Conservation (phyloP, 176 grass and related monocot species). For the Areca catechu region DNA sequence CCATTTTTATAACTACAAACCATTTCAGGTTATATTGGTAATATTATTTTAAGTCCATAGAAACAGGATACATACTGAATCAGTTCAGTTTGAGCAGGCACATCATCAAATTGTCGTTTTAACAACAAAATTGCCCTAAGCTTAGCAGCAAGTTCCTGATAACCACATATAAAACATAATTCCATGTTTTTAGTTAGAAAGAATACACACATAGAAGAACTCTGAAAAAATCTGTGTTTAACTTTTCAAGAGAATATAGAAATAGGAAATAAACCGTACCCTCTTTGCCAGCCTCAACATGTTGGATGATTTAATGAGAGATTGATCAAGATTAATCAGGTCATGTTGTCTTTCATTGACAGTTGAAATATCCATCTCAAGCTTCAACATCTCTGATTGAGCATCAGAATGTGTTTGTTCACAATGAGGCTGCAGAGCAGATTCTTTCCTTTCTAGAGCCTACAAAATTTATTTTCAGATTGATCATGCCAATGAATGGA, state of each 20-base stretch:
- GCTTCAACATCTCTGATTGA: not conserved
- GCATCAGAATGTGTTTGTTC: not conserved
- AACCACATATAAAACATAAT: not conserved
- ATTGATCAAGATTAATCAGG: too few species aligned
- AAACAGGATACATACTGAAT: conserved; percentile 14
- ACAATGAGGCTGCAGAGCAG: not conserved
- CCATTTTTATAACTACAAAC: not conserved
- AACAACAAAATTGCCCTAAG: conserved; percentile 10
- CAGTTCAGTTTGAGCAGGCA: conserved; percentile 12
- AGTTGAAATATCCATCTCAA: not conserved
- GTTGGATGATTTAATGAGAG: too few species aligned
- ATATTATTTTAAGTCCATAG: not conserved
- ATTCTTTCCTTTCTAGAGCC: conserved; percentile 15
- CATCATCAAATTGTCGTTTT: conserved; percentile 11
- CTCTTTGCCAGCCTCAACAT: too few species aligned
- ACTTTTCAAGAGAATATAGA: too few species aligned
- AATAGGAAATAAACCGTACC: too few species aligned
- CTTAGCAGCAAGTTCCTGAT: conserved; percentile 17
- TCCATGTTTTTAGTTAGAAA: not conserved
- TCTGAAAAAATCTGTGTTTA: too few species aligned
- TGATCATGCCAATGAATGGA: too few species aligned
- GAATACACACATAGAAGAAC: not conserved
- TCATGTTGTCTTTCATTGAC: too few species aligned
- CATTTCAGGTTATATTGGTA: not conserved
- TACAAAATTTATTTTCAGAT: not conserved